Conservation (phyloP, 106 monocot species). For the Chionographis japonica region DNA sequence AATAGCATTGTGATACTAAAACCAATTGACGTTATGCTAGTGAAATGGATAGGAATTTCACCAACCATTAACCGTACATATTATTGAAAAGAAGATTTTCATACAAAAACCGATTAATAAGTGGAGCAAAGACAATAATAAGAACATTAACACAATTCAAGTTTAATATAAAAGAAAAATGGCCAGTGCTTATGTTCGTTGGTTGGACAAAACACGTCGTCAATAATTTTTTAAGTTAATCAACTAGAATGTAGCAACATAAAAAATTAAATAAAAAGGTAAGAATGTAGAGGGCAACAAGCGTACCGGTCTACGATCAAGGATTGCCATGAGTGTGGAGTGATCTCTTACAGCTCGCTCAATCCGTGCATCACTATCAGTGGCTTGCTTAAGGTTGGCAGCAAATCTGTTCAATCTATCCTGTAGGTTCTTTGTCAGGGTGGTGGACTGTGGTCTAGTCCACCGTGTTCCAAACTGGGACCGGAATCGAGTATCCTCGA, state of each 20-base stretch:
- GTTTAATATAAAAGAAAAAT: no score
- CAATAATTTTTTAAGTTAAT: no score
- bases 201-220: no score
- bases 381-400: conserved; percentile 32
- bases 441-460: conserved; percentile 34
- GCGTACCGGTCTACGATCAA: conserved; percentile 28
- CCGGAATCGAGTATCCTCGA: conserved; percentile 24
- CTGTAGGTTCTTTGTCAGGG: conserved; percentile 29
- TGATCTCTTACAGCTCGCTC: conserved; percentile 27
- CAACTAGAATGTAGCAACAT: neutral
- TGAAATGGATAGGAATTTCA: no score
- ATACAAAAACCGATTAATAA: no score
- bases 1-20: no score
- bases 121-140: no score
- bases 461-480: conserved; percentile 25
- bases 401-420: conserved; percentile 34
- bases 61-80: no score
- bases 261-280: neutral
- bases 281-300: neutral
- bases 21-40: no score
- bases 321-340: conserved; percentile 21
- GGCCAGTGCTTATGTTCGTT: no score
- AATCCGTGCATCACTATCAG: conserved; percentile 35
- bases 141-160: no score
- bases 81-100: no score